These are phyloP conservation scores for Glarea lozoyensis DNA, from an alignment of 495 filamentous ascomycete species.

Conservation along the genomic window DNA sequence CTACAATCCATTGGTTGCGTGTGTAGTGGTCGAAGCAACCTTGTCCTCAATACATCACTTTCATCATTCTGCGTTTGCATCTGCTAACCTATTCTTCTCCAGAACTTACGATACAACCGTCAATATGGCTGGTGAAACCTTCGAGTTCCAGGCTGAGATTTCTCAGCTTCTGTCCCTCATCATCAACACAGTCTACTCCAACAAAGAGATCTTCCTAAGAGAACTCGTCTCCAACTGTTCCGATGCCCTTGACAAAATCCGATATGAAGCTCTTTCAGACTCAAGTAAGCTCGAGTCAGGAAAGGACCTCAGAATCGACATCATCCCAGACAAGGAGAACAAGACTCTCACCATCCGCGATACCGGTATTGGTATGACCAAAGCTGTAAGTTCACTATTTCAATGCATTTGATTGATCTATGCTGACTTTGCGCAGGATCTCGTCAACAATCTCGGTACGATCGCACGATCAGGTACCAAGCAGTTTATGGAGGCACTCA, in stretches of 20 bases:
- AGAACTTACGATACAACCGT: constrained; percentile 7
- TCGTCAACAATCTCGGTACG: constrained; percentile 99
- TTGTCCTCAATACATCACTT: not conserved
- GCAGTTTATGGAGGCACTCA: constrained; percentile 99
- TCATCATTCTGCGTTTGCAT: not conserved
- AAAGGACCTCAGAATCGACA: constrained; percentile 97
- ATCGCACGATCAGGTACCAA: constrained; percentile 98
- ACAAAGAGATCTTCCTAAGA: constrained; percentile 99
- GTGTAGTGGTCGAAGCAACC: not conserved
- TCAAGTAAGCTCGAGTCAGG: constrained; percentile 90
- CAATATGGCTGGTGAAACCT: constrained; percentile 74
- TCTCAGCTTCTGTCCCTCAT: constrained; percentile 98
- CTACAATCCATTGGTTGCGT: too few species aligned
- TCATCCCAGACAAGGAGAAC: constrained; percentile 90
- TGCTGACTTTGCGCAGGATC: constrained; percentile 48
- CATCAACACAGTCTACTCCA: constrained; percentile 99
- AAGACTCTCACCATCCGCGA: constrained; percentile 97
- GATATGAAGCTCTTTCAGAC: constrained; percentile 95
- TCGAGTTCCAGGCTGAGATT: constrained; percentile 99
- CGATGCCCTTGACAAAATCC: constrained; percentile 99
- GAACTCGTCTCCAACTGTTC: constrained; percentile 96
- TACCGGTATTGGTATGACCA: constrained; percentile 99
- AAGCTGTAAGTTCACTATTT: constrained; percentile 79
- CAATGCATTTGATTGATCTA: constrained; percentile 16
- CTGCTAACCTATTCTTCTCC: constrained; percentile 1